These are phyloP conservation scores for Skeletonema marinoi DNA, from an alignment of 108 stramenopile genomes.

Conservation along the genomic window DNA sequence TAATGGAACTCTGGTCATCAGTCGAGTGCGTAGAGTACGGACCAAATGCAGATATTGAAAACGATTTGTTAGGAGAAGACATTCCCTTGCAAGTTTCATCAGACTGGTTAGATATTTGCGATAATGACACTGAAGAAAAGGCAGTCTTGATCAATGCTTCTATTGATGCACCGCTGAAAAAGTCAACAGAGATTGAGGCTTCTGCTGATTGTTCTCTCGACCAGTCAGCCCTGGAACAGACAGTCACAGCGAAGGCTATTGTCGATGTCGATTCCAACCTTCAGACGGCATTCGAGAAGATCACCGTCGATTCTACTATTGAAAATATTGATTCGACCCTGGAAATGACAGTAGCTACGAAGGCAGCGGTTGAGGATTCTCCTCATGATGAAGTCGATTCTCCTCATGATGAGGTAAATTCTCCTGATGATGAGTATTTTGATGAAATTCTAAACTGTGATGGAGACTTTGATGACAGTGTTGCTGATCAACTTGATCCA, in stretches of 20 bases:
- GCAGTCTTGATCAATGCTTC: neutral
- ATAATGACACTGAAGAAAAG: neutral
- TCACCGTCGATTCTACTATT: neutral
- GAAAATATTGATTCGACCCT: neutral
- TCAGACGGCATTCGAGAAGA: neutral
- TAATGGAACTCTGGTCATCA: slow-evolving; percentile 41
- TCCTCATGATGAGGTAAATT: neutral
- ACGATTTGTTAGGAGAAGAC: slow-evolving; percentile 32
- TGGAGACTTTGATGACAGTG: slow-evolving; percentile 7
- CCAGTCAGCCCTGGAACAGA: neutral
- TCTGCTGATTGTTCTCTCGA: neutral
- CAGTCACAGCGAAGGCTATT: neutral
- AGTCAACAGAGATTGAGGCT: neutral
- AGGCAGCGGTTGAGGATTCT: neutral
- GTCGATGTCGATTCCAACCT: neutral
- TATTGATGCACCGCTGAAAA: neutral
- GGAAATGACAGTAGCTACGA: neutral
- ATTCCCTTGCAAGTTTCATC: slow-evolving; percentile 11
- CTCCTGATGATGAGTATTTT: slow-evolving; percentile 10
- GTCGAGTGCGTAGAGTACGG: slow-evolving; percentile 18
- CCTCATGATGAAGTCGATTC: neutral
- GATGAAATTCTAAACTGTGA: slow-evolving; percentile 32
- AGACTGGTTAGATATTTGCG: slow-evolving; percentile 8
- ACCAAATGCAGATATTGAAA: neutral
- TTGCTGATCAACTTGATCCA: neutral